phyloP scores from a whole-genome alignment of 140 eudicot species.

The Anethum foeniculum region DNA sequence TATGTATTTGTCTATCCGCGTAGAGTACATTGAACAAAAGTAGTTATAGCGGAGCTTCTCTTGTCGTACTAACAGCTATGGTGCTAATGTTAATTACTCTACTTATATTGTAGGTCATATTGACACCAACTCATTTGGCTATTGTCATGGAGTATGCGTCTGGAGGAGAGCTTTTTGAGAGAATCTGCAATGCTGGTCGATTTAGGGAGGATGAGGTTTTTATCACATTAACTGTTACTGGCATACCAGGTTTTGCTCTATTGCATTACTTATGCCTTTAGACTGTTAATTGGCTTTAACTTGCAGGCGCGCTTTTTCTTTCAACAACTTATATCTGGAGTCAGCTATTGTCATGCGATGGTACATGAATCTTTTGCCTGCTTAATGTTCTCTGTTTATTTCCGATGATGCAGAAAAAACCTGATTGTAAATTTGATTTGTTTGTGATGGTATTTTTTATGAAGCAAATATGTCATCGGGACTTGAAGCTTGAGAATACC shows the following conservation, averaged over 20 bases:
- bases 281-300: conserved; percentile 14
- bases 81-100: not conserved
- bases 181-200: conserved; percentile 75
- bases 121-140: conserved; percentile 93
- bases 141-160: conserved; percentile 98
- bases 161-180: conserved; percentile 93
- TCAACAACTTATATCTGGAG: conserved; percentile 98
- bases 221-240: not conserved
- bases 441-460: conserved; percentile 21
- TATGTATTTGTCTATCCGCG: not conserved
- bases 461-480: conserved; percentile 98
- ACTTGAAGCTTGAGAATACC: conserved; percentile 87
- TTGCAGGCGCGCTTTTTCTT: conserved; percentile 87
- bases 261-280: not conserved
- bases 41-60: not conserved
- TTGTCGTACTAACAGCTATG: not conserved
- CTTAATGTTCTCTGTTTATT: not conserved
- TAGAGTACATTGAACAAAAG: not conserved
- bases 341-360: conserved; percentile 95
- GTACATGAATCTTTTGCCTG: conserved; percentile 29
- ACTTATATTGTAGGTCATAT: conserved; percentile 46
- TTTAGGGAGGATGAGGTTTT: conserved; percentile 88
- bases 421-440: conserved; percentile 2
- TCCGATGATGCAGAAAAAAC: not conserved
- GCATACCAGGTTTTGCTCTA: conserved; percentile 8